phyloP scores from a whole-genome alignment of 345 rosid species.

The Euphorbia pulcherrima region DNA sequence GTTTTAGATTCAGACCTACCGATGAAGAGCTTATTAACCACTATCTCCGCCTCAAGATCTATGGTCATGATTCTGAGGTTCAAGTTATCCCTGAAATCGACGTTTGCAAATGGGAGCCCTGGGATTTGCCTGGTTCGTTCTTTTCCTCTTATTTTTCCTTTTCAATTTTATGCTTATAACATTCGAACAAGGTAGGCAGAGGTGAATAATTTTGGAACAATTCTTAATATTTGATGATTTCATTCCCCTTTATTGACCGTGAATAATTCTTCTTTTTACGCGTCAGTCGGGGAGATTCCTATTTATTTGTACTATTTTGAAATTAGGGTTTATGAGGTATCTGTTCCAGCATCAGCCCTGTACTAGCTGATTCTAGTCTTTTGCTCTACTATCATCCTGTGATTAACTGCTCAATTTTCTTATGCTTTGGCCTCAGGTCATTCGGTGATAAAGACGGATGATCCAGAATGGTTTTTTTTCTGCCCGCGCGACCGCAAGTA shows the following conservation, averaged over 20 bases:
- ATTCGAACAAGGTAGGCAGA: not conserved
- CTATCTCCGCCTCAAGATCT: conserved; percentile 76
- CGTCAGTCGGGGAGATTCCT: conserved; percentile 18
- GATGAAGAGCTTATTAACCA: conserved; percentile 89
- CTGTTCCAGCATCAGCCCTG: not conserved
- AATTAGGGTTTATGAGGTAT: not conserved
- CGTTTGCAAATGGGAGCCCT: conserved; percentile 93
- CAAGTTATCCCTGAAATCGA: conserved; percentile 76
- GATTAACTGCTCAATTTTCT: not conserved
- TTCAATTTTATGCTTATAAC: not conserved
- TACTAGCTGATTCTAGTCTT: not conserved
- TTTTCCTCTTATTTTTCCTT: not conserved
- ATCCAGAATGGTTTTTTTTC: conserved; percentile 96
- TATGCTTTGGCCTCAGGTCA: conserved; percentile 34
- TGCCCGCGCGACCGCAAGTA: conserved; percentile 87
- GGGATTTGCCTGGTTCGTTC: conserved; percentile 82
- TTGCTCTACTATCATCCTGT: not conserved
- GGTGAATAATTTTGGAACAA: not conserved
- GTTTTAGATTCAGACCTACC: conserved; percentile 85
- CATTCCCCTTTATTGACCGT: conserved; percentile 22
- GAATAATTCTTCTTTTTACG: conserved; percentile 20
- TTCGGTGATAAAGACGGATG: conserved; percentile 78
- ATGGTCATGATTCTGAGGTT: conserved; percentile 77
- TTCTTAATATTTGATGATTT: conserved; percentile 26
- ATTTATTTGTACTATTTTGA: not conserved